Evolutionary conservation across 108 stramenopile species (phyloP), one percentile per base, ranked within the genome.

Genomic region (Pseudonitzschia multistriata): DNA sequence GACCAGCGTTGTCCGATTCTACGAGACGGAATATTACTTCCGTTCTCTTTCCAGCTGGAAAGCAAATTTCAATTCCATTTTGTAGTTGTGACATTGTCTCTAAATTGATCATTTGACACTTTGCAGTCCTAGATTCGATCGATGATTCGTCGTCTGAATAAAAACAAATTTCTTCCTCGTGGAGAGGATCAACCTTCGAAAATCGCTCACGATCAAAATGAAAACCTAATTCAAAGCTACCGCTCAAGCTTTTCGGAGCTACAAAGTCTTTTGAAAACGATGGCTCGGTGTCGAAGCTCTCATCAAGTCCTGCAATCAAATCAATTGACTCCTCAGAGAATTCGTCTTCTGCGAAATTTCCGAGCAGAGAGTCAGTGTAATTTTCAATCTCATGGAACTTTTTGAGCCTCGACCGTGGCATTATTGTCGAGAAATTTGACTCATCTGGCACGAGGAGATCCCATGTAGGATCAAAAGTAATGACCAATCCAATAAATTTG

Each of bases 381-480:
- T 66, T 37, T 22, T 74, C 73, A 21, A 54, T 34, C n/a, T 73
- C 24, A 15, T 73, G 63, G 5, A 73, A 35, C 53, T 64, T 45
- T 42, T 33, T 31, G 13, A 73, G 53, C n/a, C 31, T 54, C 31
- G 72, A 50, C n/a, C 40, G 29, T n/a, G 27, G 22, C 17, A 61
- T 48, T 29, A 19, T 27, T 50, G 17, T 22, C 35, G 50, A 31
- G 1, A 29, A 19, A 17, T 42, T 8, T 13, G 25, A 10, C 4
- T 47, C 24, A 34, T 72, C 62, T 21, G 27, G 49, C 21, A 40
- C 29, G 7, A 74, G 57, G 8, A 74, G 48, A 10, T 67, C 56
- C 35, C 52, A 42, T 11, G 65, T 74, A 11, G 73, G 65, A 67
- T 74, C 73, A 59, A 59, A 74, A 7, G 56, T 35, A 36, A 74